Evolutionary conservation across 164 flowering plant species (phyloP), one percentile per base, ranked within the genome.

Genomic region (Tetrastigma voinierianum): DNA sequence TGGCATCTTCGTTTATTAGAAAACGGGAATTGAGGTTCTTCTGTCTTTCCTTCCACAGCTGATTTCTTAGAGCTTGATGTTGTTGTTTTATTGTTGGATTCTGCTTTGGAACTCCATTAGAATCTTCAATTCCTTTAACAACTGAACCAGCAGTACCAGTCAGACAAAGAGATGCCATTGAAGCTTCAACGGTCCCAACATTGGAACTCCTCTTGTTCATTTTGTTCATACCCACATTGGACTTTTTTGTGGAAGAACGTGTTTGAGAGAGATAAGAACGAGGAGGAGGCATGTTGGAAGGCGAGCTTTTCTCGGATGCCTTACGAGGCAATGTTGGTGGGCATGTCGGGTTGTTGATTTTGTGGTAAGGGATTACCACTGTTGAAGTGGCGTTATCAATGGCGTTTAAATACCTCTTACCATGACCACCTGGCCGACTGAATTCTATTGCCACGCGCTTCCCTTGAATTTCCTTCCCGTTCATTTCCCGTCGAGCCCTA

Each of bases 351-450:
- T 45, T 51, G 13, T 3, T 23, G 18, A 17, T 6, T 62, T n/a
- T 70, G 10, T 13, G 32, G 20, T 19, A 16, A n/a, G 46, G 2
- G 11, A 11, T 2, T 14, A 23, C 25, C 9, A n/a, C n/a, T 16
- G 18, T 15, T 23, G 49, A 1, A 48, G 61, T 5, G 55, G 15
- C 55, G 15, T 46, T 6, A 32, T 23, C 16, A 19, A 6, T 54
- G 66, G 73, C 43, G 46, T 75, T 62, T 11, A 62, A 66, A 60
- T 79, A 71, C 52, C 82, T 87, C 46, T 74, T 72, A 66, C 68
- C 66, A 47, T 73, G 73, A 43, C 96, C 94, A 1, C 96, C 96
- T 0, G 98, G 96, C 0, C 93, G 80, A 62, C 97, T 90, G 64
- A 85, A 91, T 56, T 95, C 92, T 16, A 91, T 82, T 10, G 81